A percentile compares a stretch with the other conserved stretches of the same genome.
These are phyloP conservation scores for Pugionium cornutum DNA, from an alignment of 345 rosid genomes.

Conservation along the genomic window DNA sequence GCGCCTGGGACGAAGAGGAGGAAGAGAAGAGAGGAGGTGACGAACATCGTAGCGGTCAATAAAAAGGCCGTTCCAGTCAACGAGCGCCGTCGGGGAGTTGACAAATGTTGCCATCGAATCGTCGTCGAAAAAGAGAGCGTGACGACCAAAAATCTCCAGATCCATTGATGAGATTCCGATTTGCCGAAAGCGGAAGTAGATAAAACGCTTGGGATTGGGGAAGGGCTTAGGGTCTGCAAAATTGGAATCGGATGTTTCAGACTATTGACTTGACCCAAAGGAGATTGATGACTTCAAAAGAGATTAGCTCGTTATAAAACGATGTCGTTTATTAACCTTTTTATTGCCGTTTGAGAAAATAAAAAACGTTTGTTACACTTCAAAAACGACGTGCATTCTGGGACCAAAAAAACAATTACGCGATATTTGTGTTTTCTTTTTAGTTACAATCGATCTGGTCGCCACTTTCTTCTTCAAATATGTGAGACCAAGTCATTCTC, in stretches of 20 bases:
- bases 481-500: no score
- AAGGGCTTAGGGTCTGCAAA: neutral
- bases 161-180: constrained; percentile 46
- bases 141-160: constrained; percentile 87
- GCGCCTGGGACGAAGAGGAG: constrained; percentile 68
- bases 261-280: neutral
- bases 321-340: constrained; percentile 8
- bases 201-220: no score
- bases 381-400: constrained; percentile 22
- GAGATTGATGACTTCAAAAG: neutral
- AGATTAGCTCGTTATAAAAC: neutral
- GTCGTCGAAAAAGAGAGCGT: constrained; percentile 92
- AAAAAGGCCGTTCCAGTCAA: constrained; percentile 85
- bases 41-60: constrained; percentile 99
- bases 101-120: constrained; percentile 79
- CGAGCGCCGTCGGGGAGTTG: constrained; percentile 78
- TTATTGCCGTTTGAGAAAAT: constrained; percentile 2
- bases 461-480: no score
- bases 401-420: no score
- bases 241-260: constrained; percentile 11
- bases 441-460: no score
- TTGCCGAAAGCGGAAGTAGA: no score
- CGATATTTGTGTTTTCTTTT: no score
- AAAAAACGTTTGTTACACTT: constrained; percentile 2
- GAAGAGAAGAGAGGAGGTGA: constrained; percentile 85